phyloP scores from a whole-genome alignment of 1,139 yeast genomes.

The Protomyces gravidus region DNA sequence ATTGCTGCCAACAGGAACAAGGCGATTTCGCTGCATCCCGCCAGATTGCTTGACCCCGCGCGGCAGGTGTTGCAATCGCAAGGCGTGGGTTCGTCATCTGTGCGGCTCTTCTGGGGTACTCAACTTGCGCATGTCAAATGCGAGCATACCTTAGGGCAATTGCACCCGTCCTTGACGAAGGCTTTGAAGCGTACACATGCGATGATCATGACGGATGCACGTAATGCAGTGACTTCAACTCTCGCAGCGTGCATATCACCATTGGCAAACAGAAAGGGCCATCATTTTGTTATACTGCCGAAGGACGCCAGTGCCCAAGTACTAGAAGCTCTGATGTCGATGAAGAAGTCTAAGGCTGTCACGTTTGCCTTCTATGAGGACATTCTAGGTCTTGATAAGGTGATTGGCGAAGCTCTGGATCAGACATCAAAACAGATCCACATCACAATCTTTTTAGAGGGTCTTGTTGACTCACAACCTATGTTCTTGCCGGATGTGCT shows the following conservation, averaged over 20 bases:
- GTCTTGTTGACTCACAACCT: neutral
- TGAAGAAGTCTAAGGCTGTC: constrained; percentile 8
- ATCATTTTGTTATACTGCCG: constrained; percentile 17
- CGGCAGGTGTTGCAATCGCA: constrained; percentile 9
- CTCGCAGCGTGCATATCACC: constrained; percentile 23
- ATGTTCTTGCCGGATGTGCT: neutral
- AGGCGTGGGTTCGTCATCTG: constrained; percentile 20
- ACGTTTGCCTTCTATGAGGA: neutral
- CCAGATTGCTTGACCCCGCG: constrained; percentile 10
- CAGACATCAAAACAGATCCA: neutral
- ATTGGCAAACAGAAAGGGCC: constrained; percentile 2
- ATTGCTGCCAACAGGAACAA: neutral
- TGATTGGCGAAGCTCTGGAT: neutral
- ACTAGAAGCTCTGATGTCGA: constrained; percentile 21
- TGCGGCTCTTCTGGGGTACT: constrained; percentile 21
- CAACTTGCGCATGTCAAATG: constrained; percentile 17
- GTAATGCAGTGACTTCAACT: constrained; percentile 21
- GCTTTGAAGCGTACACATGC: neutral
- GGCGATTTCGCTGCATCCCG: neutral
- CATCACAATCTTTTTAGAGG: constrained; percentile 11
- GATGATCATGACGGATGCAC: constrained; percentile 23
- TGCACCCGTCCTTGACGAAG: constrained; percentile 3
- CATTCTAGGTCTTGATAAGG: neutral
- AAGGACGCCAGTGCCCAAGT: neutral
- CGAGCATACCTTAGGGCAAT: constrained; percentile 2